Percentiles rank a stretch among this genome's conserved stretches.
phyloP scores from a whole-genome alignment of 169 alveolate genomes.

The Plasmodium sp. region DNA sequence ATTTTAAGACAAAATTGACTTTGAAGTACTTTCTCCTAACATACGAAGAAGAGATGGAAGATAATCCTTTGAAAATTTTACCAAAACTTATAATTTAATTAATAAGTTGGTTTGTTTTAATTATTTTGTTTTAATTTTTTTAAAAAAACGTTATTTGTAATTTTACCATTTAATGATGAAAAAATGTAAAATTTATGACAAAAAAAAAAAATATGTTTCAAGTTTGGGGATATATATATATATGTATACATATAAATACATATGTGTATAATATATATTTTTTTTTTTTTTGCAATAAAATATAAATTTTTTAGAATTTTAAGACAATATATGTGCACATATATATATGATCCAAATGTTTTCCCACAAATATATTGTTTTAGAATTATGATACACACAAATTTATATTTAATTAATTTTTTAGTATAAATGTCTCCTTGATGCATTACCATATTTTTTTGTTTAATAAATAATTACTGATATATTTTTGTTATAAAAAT shows the following conservation, averaged over 20 bases:
- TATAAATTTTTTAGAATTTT: not conserved
- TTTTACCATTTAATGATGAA: not conserved
- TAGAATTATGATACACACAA: not conserved
- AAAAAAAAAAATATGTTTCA: not conserved
- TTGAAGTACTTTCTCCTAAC: slow-evolving; percentile 45
- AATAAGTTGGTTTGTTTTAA: not conserved
- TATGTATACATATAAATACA: slow-evolving; percentile 6
- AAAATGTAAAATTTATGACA: not conserved
- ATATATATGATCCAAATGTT: not conserved
- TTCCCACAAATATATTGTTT: not conserved
- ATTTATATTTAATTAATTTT: not conserved
- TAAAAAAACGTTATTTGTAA: not conserved
- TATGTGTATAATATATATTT: not conserved
- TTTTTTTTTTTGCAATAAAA: not conserved
- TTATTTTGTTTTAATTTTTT: slow-evolving; percentile 2
- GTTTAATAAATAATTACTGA: not conserved
- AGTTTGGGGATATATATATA: not conserved
- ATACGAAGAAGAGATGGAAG: slow-evolving; percentile 62
- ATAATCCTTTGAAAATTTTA: slow-evolving; percentile 31
- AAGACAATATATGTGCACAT: not conserved
- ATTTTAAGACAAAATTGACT: slow-evolving; percentile 50
- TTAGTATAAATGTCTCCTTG: not conserved
- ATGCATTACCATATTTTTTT: not conserved
- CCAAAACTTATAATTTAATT: slow-evolving; percentile 23
- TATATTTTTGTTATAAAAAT: not conserved